Evolutionary conservation across 495 filamentous ascomycete genomes (phyloP).

Genomic region (Xylaria palmicola): DNA sequence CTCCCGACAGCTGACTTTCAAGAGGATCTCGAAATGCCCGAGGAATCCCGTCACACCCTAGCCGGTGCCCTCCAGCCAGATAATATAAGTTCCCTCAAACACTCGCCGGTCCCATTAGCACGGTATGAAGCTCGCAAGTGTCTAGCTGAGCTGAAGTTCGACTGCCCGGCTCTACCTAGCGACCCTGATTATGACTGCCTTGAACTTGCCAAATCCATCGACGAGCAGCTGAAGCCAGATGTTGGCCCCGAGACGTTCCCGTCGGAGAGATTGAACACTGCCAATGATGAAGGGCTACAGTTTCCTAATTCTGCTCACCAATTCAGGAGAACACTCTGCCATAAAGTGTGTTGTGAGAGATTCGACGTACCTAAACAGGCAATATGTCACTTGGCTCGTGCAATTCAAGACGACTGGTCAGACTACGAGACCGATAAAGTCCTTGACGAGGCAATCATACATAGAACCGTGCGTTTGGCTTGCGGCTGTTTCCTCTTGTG

Average conservation of each 20-base stretch:
- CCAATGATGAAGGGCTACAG: conserved; percentile 50
- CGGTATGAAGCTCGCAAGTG: conserved; percentile 17
- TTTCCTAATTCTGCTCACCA: conserved; percentile 40
- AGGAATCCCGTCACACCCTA: conserved; percentile 19
- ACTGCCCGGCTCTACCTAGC: conserved; percentile 50
- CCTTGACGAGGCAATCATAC: conserved; percentile 24
- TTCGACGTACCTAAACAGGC: conserved; percentile 41
- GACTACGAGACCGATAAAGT: conserved; percentile 34
- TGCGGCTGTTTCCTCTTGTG: background rate
- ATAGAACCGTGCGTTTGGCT: conserved; percentile 37
- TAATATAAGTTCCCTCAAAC: conserved; percentile 18
- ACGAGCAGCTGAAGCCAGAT: conserved; percentile 27
- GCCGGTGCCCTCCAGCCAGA: conserved; percentile 17
- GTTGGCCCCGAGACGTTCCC: conserved; percentile 45
- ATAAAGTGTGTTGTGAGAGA: conserved; percentile 40
- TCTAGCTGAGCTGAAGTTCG: conserved; percentile 43
- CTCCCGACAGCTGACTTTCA: conserved; percentile 17
- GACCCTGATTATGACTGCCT: conserved; percentile 49
- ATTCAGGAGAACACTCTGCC: conserved; percentile 25
- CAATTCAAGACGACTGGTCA: conserved; percentile 40
- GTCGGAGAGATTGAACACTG: conserved; percentile 42
- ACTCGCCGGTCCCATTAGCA: conserved; percentile 15
- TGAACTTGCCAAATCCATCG: conserved; percentile 33
- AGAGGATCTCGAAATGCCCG: conserved; percentile 31
- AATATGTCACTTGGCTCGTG: conserved; percentile 38